These are phyloP conservation scores for Neurospora africana DNA, from an alignment of 495 filamentous ascomycete genomes.

Conservation along the genomic window DNA sequence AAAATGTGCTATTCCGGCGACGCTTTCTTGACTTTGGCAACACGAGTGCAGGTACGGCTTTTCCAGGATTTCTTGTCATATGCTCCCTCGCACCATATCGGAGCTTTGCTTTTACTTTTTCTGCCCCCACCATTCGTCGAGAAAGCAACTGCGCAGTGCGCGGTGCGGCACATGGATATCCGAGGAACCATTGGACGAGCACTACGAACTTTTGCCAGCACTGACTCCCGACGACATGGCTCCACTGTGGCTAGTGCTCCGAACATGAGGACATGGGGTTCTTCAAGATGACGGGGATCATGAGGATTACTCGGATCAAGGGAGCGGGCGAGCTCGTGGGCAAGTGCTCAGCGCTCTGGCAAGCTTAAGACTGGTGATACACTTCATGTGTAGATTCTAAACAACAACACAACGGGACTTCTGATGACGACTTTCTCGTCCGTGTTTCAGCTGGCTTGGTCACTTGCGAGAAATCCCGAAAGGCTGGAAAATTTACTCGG, in stretches of 20 bases:
- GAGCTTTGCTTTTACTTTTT: neutral
- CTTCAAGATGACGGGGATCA: neutral
- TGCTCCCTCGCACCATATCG: neutral
- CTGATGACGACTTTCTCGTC: neutral
- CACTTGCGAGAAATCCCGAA: neutral
- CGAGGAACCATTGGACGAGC: neutral
- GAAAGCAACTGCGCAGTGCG: neutral
- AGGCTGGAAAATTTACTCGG: neutral
- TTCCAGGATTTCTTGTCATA: slow-evolving; percentile 7
- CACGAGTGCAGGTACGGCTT: slow-evolving; percentile 67
- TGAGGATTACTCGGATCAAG: neutral
- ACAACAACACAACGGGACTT: neutral
- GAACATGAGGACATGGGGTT: neutral
- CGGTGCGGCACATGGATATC: neutral
- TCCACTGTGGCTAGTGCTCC: neutral
- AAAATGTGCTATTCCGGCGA: slow-evolving; percentile 97
- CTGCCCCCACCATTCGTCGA: neutral
- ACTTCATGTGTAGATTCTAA: neutral
- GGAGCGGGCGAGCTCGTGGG: neutral
- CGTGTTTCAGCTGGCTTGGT: neutral
- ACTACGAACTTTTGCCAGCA: neutral
- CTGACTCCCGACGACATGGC: neutral
- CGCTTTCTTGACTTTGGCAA: slow-evolving; percentile 87
- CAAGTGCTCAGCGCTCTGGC: neutral
- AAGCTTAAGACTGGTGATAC: neutral